Evolutionary conservation across 768 basidiomycete species (phyloP), one percentile per base, ranked within the genome.

Genomic region (Mycena alexandri): DNA sequence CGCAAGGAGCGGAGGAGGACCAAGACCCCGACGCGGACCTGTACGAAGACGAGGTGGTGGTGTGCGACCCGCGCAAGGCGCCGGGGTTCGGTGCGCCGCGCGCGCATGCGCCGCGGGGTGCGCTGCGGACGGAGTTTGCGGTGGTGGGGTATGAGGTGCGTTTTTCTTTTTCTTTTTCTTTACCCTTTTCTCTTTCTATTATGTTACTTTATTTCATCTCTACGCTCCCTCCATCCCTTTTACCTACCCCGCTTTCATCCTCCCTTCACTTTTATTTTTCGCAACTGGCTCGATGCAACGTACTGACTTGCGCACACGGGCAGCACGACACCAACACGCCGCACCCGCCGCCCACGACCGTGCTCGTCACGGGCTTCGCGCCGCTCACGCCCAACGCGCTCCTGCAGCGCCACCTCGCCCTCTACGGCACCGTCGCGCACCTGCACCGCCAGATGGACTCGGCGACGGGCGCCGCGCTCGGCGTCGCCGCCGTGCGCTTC

Each of bases 401-500:
- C 43, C 87, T 98, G 59, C 86, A 88, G 24, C 84, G 86, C 5
- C 87, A 91, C 73, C 91, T 97, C 74, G 74, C 83, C 7, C 67
- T 79, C 11, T 83, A 91, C 73, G 96, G 95, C 2, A 75, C 80
- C 17, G 81, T 96, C 63, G 62, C 80, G 8, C 85, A 88, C 4
- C 89, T 94, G 63, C 93, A 96, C 63, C 85, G 90, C 13, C 92
- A 95, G 73, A 87, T 92, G 65, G 93, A 97, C 79, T 85, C 86
- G 63, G 83, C 85, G 56, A 94, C 89, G n/a, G 96, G 95, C 4
- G 90, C 88, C 54, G 87, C 91, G 2, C 85, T 98, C 1, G 96
- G 96, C 3, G 87, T 98, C 46, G 87, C 94, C 46, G 88, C 87
- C 74, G 85, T 98, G 69, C 87, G 86, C 69, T 98, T 81, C 74